Percentiles rank a stretch among this genome's conserved stretches.
phyloP scores from a whole-genome alignment of 148 eudicot genomes.

The Chenopodium album region DNA sequence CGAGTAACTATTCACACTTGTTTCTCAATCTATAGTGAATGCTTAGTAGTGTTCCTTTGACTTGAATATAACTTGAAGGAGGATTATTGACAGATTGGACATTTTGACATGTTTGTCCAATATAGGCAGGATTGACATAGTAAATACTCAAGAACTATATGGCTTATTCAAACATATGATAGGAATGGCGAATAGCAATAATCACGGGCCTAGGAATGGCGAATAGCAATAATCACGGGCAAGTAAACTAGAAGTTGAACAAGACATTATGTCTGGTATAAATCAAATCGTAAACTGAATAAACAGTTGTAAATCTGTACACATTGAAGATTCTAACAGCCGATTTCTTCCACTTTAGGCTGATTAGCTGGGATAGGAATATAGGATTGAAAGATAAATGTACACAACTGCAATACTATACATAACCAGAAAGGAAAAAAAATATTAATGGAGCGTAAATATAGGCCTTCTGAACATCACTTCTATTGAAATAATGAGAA shows the following conservation, averaged over 20 bases:
- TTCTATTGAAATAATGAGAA: neutral
- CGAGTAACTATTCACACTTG: too few relatives aligned
- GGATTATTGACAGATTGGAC: too few relatives aligned
- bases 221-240: neutral
- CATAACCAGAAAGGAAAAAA: neutral
- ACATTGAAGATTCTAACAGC: neutral
- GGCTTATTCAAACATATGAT: neutral
- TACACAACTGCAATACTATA: constrained; percentile 20
- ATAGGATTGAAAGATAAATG: constrained; percentile 3
- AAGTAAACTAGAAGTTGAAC: neutral
- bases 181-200: too few relatives aligned
- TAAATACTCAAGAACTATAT: too few relatives aligned
- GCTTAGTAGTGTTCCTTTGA: too few relatives aligned
- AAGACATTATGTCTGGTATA: neutral
- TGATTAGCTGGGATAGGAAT: neutral
- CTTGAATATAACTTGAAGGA: too few relatives aligned
- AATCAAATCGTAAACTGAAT: neutral
- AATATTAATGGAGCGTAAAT: neutral
- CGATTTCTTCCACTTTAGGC: neutral
- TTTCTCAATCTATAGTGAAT: too few relatives aligned
- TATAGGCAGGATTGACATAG: too few relatives aligned
- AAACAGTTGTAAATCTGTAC: neutral
- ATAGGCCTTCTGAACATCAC: neutral
- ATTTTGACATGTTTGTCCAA: too few relatives aligned
- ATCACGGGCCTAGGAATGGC: neutral